These are phyloP conservation scores for Colletotrichum sp. DNA, from an alignment of 2,329 filamentous ascomycete species.

Conservation along the genomic window DNA sequence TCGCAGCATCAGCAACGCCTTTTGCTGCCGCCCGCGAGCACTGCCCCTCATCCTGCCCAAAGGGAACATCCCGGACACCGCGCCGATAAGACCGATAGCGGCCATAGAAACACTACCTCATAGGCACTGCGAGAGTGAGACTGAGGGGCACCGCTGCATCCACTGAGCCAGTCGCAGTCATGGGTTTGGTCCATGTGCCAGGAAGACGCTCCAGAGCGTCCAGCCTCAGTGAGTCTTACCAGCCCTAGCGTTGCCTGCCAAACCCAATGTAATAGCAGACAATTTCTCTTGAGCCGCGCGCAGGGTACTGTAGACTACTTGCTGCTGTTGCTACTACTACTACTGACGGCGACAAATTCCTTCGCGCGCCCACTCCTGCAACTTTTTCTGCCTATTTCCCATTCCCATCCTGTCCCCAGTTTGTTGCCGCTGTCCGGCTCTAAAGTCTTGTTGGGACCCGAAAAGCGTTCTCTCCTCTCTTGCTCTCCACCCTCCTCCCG, in stretches of 20 bases:
- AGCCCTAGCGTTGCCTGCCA: slow-evolving; percentile 13
- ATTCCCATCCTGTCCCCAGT: background rate
- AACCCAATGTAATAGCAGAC: slow-evolving; percentile 13
- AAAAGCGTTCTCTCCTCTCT: slow-evolving; percentile 4
- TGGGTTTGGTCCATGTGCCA: slow-evolving; percentile 26
- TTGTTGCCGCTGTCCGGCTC: background rate
- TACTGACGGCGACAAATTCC: background rate
- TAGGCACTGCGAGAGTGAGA: background rate
- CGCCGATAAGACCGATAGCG: slow-evolving; percentile 21
- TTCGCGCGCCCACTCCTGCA: background rate
- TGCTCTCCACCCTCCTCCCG: slow-evolving; percentile 4
- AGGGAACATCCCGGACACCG: slow-evolving; percentile 10
- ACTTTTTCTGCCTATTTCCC: background rate
- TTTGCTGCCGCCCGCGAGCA: background rate
- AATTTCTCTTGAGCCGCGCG: background rate
- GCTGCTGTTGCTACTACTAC: background rate
- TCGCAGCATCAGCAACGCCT: background rate
- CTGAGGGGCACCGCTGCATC: slow-evolving; percentile 19
- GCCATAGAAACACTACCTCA: background rate
- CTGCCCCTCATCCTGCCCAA: slow-evolving; percentile 18
- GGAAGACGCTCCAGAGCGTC: slow-evolving; percentile 22
- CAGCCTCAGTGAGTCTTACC: slow-evolving; percentile 23
- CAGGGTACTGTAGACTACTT: background rate
- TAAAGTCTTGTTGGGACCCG: background rate
- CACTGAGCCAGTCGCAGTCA: slow-evolving; percentile 24